Evolutionary conservation across 805 yeast species (phyloP).

Genomic region (Candida hispaniensis): DNA sequence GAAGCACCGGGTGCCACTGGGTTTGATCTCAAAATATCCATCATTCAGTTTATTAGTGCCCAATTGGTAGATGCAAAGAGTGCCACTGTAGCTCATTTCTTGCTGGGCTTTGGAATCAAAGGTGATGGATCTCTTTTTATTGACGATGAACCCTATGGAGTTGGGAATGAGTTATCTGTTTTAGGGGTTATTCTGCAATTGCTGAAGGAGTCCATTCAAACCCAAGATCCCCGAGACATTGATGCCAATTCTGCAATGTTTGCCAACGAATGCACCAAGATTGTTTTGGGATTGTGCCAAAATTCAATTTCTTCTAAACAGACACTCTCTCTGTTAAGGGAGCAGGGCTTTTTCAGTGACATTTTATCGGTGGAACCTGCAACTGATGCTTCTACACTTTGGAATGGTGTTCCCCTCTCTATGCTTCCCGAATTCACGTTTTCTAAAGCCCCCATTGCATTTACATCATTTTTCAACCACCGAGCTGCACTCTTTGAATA

Average conservation of each 20-base stretch:
- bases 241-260: constrained; percentile 48
- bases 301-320: constrained; percentile 44
- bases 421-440: constrained; percentile 35
- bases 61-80: constrained; percentile 37
- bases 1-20: constrained; percentile 26
- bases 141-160: constrained; percentile 38
- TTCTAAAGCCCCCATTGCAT: constrained; percentile 28
- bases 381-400: constrained; percentile 42
- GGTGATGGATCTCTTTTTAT: constrained; percentile 43
- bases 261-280: constrained; percentile 48
- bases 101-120: constrained; percentile 59
- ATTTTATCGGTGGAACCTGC: constrained; percentile 45
- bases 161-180: constrained; percentile 44
- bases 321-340: constrained; percentile 44
- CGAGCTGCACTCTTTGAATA: constrained; percentile 54
- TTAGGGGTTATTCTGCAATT: constrained; percentile 44
- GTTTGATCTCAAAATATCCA: constrained; percentile 42
- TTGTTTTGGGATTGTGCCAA: constrained; percentile 51
- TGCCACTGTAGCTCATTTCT: constrained; percentile 56
- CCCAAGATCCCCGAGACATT: constrained; percentile 33
- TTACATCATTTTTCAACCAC: constrained; percentile 49
- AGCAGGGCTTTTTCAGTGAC: constrained; percentile 40
- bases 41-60: constrained; percentile 47
- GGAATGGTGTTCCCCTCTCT: constrained; percentile 41
- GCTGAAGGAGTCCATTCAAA: constrained; percentile 38